These are phyloP conservation scores for Claviceps cyperi DNA, from an alignment of 2,329 filamentous ascomycete species.

Conservation along the genomic window DNA sequence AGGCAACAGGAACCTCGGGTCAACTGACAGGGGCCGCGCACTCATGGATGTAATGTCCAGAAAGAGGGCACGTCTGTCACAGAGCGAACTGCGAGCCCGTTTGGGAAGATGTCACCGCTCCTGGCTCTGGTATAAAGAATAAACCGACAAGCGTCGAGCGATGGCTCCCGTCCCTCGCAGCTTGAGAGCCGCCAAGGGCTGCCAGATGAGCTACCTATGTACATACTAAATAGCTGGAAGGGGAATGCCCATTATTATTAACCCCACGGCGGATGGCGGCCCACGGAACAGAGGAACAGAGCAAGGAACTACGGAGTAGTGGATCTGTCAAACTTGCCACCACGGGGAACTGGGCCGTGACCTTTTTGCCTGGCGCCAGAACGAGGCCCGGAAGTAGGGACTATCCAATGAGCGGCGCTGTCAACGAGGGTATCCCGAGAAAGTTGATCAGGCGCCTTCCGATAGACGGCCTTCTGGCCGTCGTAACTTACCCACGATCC, in stretches of 20 bases:
- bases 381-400: background rate
- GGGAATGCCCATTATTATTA: background rate
- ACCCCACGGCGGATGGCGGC: constrained; percentile 5
- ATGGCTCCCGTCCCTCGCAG: background rate
- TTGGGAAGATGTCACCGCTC: constrained; percentile 3
- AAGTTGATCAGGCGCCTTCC: background rate
- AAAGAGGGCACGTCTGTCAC: constrained; percentile 19
- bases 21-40: constrained; percentile 16
- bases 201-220: background rate
- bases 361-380: constrained; percentile 1
- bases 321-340: constrained; percentile 1
- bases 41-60: constrained; percentile 21
- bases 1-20: constrained; percentile 10
- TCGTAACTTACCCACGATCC: no score
- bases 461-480: background rate
- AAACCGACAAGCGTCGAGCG: constrained; percentile 1
- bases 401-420: background rate
- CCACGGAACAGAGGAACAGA: constrained; percentile 4
- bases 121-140: background rate
- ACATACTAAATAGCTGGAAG: background rate
- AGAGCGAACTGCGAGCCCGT: constrained; percentile 8
- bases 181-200: background rate
- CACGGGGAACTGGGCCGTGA: constrained; percentile 3
- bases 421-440: background rate
- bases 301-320: constrained; percentile 8